phyloP scores from a whole-genome alignment of 139 green algal species.

The Chlamydomonas sp. region DNA sequence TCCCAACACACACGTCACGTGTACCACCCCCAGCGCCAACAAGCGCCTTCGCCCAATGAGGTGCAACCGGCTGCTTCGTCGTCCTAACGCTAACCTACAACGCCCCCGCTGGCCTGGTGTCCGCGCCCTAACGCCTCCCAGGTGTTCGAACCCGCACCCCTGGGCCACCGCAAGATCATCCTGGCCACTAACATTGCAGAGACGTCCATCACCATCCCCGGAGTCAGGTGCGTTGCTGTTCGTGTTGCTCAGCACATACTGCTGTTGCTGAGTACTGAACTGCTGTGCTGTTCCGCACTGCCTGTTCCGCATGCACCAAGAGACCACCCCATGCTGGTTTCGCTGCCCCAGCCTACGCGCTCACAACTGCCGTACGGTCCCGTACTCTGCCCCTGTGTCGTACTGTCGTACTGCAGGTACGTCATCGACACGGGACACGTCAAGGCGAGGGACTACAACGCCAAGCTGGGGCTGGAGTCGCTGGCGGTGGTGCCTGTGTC shows the following conservation, averaged over 20 bases:
- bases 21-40: too few species aligned
- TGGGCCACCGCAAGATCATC: constrained; percentile 80
- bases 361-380: too few species aligned
- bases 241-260: not conserved
- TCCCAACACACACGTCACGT: too few species aligned
- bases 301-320: too few species aligned
- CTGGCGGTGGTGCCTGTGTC: constrained; percentile 81
- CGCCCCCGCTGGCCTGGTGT: too few species aligned
- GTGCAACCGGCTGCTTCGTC: too few species aligned
- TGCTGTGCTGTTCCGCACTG: too few species aligned
- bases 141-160: constrained; percentile 80
- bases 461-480: constrained; percentile 78
- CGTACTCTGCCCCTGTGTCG: constrained; percentile 14
- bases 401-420: constrained; percentile 56
- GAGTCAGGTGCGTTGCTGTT: constrained; percentile 57
- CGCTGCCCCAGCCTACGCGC: too few species aligned
- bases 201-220: constrained; percentile 91
- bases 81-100: too few species aligned
- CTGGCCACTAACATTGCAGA: constrained; percentile 96
- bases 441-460: constrained; percentile 86
- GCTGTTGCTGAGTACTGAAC: constrained; percentile 20
- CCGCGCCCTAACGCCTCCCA: not conserved
- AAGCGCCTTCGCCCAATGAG: too few species aligned
- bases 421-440: constrained; percentile 87
- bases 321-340: too few species aligned